Evolutionary conservation across 2,329 filamentous ascomycete species (phyloP).

Genomic region (Tolypocladium cylindrosporum): DNA sequence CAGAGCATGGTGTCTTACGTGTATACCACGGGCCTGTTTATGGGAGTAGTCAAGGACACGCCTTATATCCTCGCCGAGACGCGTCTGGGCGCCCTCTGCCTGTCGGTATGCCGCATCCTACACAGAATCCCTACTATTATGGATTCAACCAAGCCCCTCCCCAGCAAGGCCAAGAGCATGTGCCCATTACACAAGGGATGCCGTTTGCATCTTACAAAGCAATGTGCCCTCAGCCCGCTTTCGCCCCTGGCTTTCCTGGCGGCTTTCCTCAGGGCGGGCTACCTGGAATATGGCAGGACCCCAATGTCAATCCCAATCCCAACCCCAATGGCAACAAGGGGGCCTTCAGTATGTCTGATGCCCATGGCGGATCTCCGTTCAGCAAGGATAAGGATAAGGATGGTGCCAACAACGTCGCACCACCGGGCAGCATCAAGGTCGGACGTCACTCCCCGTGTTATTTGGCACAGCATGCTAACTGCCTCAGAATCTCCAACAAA

Average conservation of each 20-base stretch:
- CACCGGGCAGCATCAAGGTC: constrained; percentile 8
- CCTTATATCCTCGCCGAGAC: constrained; percentile 34
- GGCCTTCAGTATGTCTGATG: constrained; percentile 5
- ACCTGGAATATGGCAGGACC: background rate
- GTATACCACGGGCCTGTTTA: constrained; percentile 49
- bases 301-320: background rate
- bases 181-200: constrained; percentile 21
- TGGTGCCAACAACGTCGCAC: constrained; percentile 20
- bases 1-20: constrained; percentile 39
- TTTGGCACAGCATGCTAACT: background rate
- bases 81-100: constrained; percentile 22
- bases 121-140: constrained; percentile 31
- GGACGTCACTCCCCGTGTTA: background rate
- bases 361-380: constrained; percentile 5
- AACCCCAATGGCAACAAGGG: constrained; percentile 3
- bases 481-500: constrained; percentile 6
- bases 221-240: constrained; percentile 11
- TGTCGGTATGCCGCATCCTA: constrained; percentile 32
- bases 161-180: constrained; percentile 11
- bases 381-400: constrained; percentile 12
- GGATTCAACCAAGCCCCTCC: constrained; percentile 19
- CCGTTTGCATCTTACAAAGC: constrained; percentile 11
- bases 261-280: background rate
- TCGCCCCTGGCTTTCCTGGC: constrained; percentile 6
- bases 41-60: constrained; percentile 34